Evolutionary conservation across 306 rosid genomes (phyloP).

Genomic region (Rosa lucieae): DNA sequence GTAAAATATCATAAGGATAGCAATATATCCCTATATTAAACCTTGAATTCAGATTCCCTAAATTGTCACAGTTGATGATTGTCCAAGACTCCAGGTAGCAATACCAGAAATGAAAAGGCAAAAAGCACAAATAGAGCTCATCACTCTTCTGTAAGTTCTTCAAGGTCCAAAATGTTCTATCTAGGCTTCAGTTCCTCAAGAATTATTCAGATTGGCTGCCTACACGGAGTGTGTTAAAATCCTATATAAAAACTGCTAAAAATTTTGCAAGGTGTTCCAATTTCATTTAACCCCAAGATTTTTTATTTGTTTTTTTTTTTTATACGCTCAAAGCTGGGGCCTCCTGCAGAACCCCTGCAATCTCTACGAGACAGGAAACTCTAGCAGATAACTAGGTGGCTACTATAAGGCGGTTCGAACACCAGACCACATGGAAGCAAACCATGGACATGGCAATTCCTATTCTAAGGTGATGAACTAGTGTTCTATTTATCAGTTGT

Average conservation of each 20-base stretch:
- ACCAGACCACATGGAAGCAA: not conserved
- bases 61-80: not conserved
- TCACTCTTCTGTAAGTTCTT: not conserved
- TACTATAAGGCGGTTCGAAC: not conserved
- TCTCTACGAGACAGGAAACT: not conserved
- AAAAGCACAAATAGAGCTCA: not conserved
- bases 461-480: not conserved
- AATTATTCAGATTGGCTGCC: not conserved
- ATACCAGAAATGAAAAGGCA: not conserved
- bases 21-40: not conserved
- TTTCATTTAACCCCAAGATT: not conserved
- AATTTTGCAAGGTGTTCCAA: not conserved
- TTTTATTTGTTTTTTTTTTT: not conserved
- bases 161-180: not conserved
- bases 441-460: not conserved
- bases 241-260: not conserved
- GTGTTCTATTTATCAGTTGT: not conserved
- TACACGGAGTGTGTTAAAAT: not conserved
- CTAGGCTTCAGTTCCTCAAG: slow-evolving; percentile 1
- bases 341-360: not conserved
- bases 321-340: not conserved
- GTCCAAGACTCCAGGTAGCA: not conserved
- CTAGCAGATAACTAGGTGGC: not conserved
- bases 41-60: not conserved
- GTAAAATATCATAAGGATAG: not conserved